Evolutionary conservation across 208 protist genomes (phyloP).

Genomic region (Crithidia mellificae): DNA sequence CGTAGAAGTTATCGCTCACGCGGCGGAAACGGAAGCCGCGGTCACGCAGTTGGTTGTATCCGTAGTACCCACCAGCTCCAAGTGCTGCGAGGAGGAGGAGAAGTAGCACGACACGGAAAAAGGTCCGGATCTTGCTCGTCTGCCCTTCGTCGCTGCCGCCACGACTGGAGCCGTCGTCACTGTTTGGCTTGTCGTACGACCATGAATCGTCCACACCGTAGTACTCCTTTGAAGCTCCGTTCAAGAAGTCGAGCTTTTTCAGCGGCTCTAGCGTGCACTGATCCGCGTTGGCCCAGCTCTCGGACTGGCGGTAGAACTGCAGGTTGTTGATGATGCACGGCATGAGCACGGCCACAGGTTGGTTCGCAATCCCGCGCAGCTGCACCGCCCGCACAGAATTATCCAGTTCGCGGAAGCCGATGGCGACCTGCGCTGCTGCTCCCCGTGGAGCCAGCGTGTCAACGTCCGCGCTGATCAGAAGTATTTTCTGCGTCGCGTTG

Average conservation of each 20-base stretch:
- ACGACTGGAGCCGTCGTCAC: conserved; percentile 34
- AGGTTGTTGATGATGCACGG: conserved; percentile 47
- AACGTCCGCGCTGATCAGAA: conserved; percentile 37
- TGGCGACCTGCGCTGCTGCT: conserved; percentile 19
- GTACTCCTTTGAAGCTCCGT: conserved; percentile 25
- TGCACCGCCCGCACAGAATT: conserved; percentile 16
- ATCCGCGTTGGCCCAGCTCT: conserved; percentile 29
- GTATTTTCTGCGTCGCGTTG: conserved; percentile 30
- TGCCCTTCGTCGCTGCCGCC: conserved; percentile 1
- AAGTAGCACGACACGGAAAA: conserved; percentile 13
- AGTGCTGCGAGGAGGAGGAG: conserved; percentile 17
- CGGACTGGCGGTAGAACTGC: conserved; percentile 16
- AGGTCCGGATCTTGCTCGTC: background rate
- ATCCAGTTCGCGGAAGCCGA: conserved; percentile 16
- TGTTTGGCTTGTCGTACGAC: conserved; percentile 53
- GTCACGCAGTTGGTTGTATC: conserved; percentile 11
- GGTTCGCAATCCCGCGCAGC: conserved; percentile 31
- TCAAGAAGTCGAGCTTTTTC: conserved; percentile 44
- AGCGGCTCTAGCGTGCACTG: conserved; percentile 23
- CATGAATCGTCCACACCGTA: conserved; percentile 53
- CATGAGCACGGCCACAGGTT: conserved; percentile 25
- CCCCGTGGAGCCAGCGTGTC: conserved; percentile 37
- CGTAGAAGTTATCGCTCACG: conserved; percentile 62
- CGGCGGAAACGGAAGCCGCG: conserved; percentile 22
- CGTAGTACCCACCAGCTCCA: conserved; percentile 11